These are phyloP conservation scores for Claviceps sorghi DNA, from an alignment of 2,329 filamentous ascomycete genomes.

Conservation along the genomic window DNA sequence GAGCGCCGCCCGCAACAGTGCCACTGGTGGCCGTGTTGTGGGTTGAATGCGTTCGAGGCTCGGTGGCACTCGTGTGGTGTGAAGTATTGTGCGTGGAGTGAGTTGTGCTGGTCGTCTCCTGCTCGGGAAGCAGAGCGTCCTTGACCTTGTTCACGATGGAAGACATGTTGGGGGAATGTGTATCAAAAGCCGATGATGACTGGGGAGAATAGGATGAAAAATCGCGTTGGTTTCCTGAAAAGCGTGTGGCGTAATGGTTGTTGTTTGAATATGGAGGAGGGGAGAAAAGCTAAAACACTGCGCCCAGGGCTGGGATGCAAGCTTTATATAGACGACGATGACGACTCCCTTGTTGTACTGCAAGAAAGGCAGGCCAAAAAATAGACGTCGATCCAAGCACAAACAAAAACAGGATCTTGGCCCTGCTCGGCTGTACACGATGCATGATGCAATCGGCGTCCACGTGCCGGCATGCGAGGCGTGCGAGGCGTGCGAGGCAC, in stretches of 20 bases:
- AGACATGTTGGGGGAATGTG: conserved; percentile 28
- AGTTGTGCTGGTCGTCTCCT: conserved; percentile 12
- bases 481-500: neutral
- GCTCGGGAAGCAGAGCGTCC: conserved; percentile 35
- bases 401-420: neutral
- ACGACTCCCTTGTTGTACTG: neutral
- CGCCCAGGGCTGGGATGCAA: neutral
- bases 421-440: neutral
- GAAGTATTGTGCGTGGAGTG: conserved; percentile 2
- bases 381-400: neutral
- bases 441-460: conserved; percentile 4
- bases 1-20: conserved; percentile 10
- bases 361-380: neutral
- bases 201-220: conserved; percentile 1
- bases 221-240: neutral
- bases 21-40: conserved; percentile 14
- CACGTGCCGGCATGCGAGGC: neutral
- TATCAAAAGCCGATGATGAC: neutral
- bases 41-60: conserved; percentile 38
- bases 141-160: conserved; percentile 45
- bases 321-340: conserved; percentile 5
- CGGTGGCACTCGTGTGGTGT: conserved; percentile 26
- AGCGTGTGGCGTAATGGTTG: neutral
- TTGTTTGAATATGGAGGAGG: neutral
- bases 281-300: neutral